Evolutionary conservation across 371 early-diverging fungal species (phyloP).

Genomic region (Capniomyces stellatus): DNA sequence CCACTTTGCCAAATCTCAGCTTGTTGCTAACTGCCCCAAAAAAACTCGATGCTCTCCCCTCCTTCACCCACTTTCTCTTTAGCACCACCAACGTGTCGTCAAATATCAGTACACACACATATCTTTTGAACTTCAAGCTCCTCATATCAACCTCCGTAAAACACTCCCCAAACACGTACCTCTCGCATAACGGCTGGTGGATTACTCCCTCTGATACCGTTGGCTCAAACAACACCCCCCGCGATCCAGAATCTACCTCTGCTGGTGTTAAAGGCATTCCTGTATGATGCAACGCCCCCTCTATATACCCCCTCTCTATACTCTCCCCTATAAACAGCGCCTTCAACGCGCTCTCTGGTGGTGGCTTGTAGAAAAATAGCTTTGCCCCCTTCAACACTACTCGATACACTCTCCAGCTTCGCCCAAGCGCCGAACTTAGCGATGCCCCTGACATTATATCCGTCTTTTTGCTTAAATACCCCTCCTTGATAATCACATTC

Average conservation of each 20-base stretch:
- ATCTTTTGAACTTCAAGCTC: conserved; percentile 35
- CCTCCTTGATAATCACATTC: conserved; percentile 15
- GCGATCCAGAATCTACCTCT: conserved; percentile 33
- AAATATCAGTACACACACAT: conserved; percentile 37
- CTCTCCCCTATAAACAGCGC: conserved; percentile 29
- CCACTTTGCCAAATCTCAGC: conserved; percentile 18
- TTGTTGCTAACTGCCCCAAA: conserved; percentile 28
- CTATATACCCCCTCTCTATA: conserved; percentile 12
- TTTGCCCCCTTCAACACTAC: conserved; percentile 62
- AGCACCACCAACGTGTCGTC: conserved; percentile 38
- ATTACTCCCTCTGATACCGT: conserved; percentile 20
- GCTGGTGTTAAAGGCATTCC: conserved; percentile 32
- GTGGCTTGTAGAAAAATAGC: conserved; percentile 57
- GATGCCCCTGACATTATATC: conserved; percentile 25
- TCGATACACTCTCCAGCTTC: conserved; percentile 63
- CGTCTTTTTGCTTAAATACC: conserved; percentile 26
- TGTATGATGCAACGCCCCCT: conserved; percentile 8
- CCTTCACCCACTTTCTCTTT: conserved; percentile 38
- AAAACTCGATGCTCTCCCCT: conserved; percentile 31
- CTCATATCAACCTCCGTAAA: conserved; percentile 39
- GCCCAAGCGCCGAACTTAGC: conserved; percentile 28
- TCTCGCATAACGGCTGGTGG: conserved; percentile 27
- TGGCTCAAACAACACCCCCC: conserved; percentile 32
- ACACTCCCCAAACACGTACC: conserved; percentile 42
- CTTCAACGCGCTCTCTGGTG: conserved; percentile 36